A percentile compares a stretch with the other conserved stretches of the same genome.
Conservation (phyloP, 768 basidiomycete genomes). For the Boletus rubescentipes region DNA sequence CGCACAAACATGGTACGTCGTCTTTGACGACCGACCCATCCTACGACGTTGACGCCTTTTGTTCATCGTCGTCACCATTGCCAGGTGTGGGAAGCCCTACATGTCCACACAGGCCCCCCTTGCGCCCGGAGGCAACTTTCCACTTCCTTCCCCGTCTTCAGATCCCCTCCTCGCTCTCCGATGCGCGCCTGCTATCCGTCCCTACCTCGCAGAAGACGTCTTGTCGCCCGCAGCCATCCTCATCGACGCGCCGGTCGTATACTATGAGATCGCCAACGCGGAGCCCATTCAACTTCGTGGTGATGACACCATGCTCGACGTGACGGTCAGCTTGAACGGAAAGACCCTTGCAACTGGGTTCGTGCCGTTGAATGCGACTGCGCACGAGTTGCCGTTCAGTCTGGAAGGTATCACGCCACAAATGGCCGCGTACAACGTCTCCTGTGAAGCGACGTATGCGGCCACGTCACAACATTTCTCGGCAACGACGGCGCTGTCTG, state of each 20-base stretch:
- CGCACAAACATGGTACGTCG: slow-evolving; percentile 32
- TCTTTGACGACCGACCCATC: not conserved
- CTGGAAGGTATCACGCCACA: slow-evolving; percentile 46
- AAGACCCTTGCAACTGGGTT: slow-evolving; percentile 39
- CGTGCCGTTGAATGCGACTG: slow-evolving; percentile 53
- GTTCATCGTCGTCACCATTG: not conserved
- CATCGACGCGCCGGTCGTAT: slow-evolving; percentile 52
- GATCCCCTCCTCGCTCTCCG: slow-evolving; percentile 54
- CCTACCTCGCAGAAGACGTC: slow-evolving; percentile 57
- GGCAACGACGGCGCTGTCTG: slow-evolving; percentile 45
- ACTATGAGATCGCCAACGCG: slow-evolving; percentile 48
- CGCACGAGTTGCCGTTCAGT: slow-evolving; percentile 49
- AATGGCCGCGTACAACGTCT: slow-evolving; percentile 29
- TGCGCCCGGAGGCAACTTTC: slow-evolving; percentile 53
- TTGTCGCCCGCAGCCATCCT: slow-evolving; percentile 44
- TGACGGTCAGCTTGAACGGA: slow-evolving; percentile 49
- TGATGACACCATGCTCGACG: slow-evolving; percentile 29
- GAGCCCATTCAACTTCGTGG: slow-evolving; percentile 36
- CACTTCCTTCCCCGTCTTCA: slow-evolving; percentile 35
- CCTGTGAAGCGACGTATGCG: slow-evolving; percentile 27
- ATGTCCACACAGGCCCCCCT: slow-evolving; percentile 41
- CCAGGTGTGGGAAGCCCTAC: slow-evolving; percentile 60
- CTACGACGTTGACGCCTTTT: not conserved
- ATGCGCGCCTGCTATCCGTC: slow-evolving; percentile 57
- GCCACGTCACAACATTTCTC: slow-evolving; percentile 45